These are phyloP conservation scores for Hypoxylon sp. DNA, from an alignment of 2,329 filamentous ascomycete species.

Conservation along the genomic window DNA sequence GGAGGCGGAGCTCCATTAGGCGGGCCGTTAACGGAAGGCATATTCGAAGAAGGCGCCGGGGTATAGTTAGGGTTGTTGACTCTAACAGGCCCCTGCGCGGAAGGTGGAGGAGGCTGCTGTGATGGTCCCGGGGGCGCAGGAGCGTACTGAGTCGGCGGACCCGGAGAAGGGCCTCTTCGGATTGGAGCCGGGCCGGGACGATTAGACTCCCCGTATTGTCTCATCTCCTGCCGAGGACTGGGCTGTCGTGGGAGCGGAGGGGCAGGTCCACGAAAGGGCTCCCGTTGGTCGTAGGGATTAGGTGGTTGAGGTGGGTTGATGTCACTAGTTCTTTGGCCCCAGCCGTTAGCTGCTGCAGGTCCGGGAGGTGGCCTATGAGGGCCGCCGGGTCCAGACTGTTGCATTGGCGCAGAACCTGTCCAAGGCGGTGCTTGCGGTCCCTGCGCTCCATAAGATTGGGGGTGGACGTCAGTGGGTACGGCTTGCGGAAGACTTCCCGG, in stretches of 20 bases:
- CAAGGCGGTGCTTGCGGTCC: conserved; percentile 90
- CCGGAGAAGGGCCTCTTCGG: conserved; percentile 68
- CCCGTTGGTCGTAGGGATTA: conserved; percentile 86
- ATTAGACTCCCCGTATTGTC: conserved; percentile 76
- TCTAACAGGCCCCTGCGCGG: conserved; percentile 60
- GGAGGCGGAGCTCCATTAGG: conserved; percentile 59
- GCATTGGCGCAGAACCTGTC: conserved; percentile 79
- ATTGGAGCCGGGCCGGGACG: conserved; percentile 65
- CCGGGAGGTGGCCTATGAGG: conserved; percentile 74
- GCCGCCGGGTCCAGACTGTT: conserved; percentile 62
- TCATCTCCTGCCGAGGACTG: conserved; percentile 81
- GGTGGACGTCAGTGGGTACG: conserved; percentile 95
- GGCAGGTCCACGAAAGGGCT: conserved; percentile 76
- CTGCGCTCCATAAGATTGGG: conserved; percentile 89
- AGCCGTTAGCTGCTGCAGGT: conserved; percentile 67
- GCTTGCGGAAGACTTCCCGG: conserved; percentile 80
- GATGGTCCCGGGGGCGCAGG: conserved; percentile 64
- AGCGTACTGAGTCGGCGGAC: conserved; percentile 65
- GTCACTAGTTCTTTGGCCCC: conserved; percentile 76
- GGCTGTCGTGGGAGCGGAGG: conserved; percentile 78
- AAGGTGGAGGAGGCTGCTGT: conserved; percentile 60
- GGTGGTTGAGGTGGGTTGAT: conserved; percentile 82
- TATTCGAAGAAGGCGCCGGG: conserved; percentile 54
- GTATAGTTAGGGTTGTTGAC: conserved; percentile 58
- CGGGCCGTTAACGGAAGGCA: conserved; percentile 59